A percentile compares a stretch with the other conserved stretches of the same genome.
Conservation (phyloP, 306 rosid species). For the Cercis canadensis region DNA sequence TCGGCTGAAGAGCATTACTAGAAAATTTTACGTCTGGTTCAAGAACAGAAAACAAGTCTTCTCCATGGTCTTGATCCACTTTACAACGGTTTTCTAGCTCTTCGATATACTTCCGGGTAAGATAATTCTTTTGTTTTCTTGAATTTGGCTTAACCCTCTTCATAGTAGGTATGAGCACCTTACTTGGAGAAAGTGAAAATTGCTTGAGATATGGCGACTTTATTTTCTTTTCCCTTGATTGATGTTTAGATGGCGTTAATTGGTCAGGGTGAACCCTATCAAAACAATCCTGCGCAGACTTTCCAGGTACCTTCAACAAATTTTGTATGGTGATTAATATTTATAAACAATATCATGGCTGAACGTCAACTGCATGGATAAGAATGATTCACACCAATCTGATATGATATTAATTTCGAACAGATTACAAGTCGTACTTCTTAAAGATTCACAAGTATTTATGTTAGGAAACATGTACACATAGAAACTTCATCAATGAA, state of each 20-base stretch:
- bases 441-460: no score
- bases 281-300: conserved; percentile 92
- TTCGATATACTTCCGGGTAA: conserved; percentile 59
- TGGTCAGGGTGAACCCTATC: conserved; percentile 66
- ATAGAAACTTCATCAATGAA: no score
- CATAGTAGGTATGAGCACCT: conserved; percentile 61
- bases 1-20: conserved; percentile 41
- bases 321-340: conserved; percentile 30
- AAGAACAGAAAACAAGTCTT: conserved; percentile 79
- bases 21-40: conserved; percentile 64
- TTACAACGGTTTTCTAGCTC: conserved; percentile 45
- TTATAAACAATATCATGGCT: neutral
- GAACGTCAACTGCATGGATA: conserved; percentile 8
- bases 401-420: conserved; percentile 27
- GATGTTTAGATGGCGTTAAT: conserved; percentile 67
- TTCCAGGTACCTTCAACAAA: conserved; percentile 77
- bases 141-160: conserved; percentile 36
- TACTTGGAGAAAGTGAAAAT: conserved; percentile 67
- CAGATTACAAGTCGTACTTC: no score
- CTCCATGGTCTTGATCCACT: conserved; percentile 51
- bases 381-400: neutral
- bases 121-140: conserved; percentile 51
- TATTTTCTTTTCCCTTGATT: conserved; percentile 64
- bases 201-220: conserved; percentile 52
- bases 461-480: no score